These are phyloP conservation scores for Hypholoma sublateritium DNA, from an alignment of 768 basidiomycete species.

Conservation along the genomic window DNA sequence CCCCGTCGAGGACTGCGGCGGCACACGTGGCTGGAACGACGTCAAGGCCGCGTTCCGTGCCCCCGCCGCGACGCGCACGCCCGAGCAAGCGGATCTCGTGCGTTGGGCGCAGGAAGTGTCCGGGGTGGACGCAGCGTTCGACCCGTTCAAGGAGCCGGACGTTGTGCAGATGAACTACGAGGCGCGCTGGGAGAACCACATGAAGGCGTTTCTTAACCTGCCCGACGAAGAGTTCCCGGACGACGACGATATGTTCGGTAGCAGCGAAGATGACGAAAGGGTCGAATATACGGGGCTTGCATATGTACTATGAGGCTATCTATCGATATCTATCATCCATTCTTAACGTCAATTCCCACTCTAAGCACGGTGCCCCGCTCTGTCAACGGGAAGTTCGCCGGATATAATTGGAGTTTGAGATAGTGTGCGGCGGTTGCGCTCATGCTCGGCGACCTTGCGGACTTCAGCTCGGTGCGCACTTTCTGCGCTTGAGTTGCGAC, in stretches of 20 bases:
- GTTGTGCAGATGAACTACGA: conserved; percentile 10
- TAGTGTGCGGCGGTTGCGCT: not conserved
- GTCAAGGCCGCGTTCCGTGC: conserved; percentile 6
- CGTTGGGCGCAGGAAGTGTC: conserved; percentile 1
- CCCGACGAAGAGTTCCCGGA: conserved; percentile 5
- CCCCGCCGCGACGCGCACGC: conserved; percentile 1
- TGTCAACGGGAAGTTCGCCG: not conserved
- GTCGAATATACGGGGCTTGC: too few relatives aligned
- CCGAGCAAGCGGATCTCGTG: not conserved
- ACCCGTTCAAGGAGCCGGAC: conserved; percentile 9
- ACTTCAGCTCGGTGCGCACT: not conserved
- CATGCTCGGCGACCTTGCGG: not conserved
- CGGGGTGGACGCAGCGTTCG: not conserved
- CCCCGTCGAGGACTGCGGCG: conserved; percentile 6
- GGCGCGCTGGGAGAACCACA: conserved; percentile 7
- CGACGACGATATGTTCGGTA: too few relatives aligned
- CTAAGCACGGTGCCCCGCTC: too few relatives aligned
- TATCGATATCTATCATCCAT: too few relatives aligned
- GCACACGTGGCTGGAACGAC: conserved; percentile 3
- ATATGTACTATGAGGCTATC: not conserved
- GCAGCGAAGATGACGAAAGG: too few relatives aligned
- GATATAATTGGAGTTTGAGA: not conserved
- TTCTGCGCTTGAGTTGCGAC: too few relatives aligned
- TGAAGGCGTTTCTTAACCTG: not conserved
- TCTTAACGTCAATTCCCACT: too few relatives aligned